A percentile compares a stretch with the other conserved stretches of the same genome.
These are phyloP conservation scores for Artemisia annua DNA, from an alignment of 129 eudicot species.

Conservation along the genomic window DNA sequence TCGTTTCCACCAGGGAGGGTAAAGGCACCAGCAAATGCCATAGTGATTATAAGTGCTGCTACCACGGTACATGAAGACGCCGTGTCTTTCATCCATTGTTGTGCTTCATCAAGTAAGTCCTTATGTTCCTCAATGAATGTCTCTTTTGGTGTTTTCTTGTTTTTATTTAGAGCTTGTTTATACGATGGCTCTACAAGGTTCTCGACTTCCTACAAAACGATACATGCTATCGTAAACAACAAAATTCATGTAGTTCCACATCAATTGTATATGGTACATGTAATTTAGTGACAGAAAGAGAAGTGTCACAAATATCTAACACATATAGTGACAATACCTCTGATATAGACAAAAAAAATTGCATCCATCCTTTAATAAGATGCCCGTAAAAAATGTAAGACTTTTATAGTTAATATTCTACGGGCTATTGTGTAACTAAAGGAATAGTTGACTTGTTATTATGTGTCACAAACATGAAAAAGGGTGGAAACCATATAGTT, in stretches of 20 bases:
- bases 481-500: too few relatives aligned
- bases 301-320: background rate
- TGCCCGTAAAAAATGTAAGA: too few relatives aligned
- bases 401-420: too few relatives aligned
- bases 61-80: slow-evolving; percentile 31
- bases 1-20: slow-evolving; percentile 24
- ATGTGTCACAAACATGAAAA: too few relatives aligned
- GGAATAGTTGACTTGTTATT: too few relatives aligned
- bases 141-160: slow-evolving; percentile 6
- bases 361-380: too few relatives aligned
- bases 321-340: background rate
- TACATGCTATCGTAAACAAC: background rate
- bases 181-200: slow-evolving; percentile 3
- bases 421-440: too few relatives aligned
- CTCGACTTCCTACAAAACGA: slow-evolving; percentile 11
- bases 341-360: background rate
- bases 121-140: slow-evolving; percentile 16
- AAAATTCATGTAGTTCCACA: background rate
- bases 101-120: slow-evolving; percentile 12
- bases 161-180: background rate
- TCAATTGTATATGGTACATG: too few relatives aligned
- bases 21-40: slow-evolving; percentile 33
- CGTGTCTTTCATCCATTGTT: slow-evolving; percentile 32
- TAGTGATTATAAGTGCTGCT: slow-evolving; percentile 33
- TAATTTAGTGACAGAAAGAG: too few relatives aligned